Evolutionary conservation across 352 stramenopile genomes (phyloP).

Genomic region (Pythium apleroticum): DNA sequence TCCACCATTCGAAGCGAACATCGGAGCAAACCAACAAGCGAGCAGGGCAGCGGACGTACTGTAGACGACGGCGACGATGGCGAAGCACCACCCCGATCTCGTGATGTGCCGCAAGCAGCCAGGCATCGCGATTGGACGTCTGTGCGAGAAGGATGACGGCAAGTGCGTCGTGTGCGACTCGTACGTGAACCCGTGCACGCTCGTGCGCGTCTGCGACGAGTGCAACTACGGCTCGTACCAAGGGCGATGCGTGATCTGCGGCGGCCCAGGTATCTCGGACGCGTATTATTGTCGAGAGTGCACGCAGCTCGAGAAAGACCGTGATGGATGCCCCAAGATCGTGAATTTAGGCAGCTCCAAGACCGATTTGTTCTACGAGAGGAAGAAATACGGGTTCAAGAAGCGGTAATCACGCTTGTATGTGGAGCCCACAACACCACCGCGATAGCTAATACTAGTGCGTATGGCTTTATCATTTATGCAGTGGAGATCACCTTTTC

Average conservation of each 20-base stretch:
- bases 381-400: slow-evolving; percentile 97
- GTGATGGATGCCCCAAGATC: slow-evolving; percentile 99
- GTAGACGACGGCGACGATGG: slow-evolving; percentile 70
- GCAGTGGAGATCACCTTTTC: neutral
- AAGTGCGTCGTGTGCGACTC: slow-evolving; percentile 99
- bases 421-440: neutral
- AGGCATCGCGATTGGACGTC: slow-evolving; percentile 94
- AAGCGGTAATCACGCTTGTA: slow-evolving; percentile 60
- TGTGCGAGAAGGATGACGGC: slow-evolving; percentile 99
- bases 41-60: slow-evolving; percentile 11
- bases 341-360: slow-evolving; percentile 96
- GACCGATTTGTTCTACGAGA: slow-evolving; percentile 99
- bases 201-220: slow-evolving; percentile 99
- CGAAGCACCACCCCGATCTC: slow-evolving; percentile 99
- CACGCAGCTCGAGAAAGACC: slow-evolving; percentile 94
- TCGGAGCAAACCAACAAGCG: neutral
- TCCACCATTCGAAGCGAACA: slow-evolving; percentile 19
- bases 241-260: slow-evolving; percentile 97
- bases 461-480: no score
- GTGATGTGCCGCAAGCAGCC: slow-evolving; percentile 99
- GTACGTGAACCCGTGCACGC: slow-evolving; percentile 96
- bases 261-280: slow-evolving; percentile 96
- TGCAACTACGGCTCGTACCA: slow-evolving; percentile 99
- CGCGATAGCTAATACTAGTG: neutral
- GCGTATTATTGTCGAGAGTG: slow-evolving; percentile 99